Percentiles rank a stretch among this genome's conserved stretches.
These are phyloP conservation scores for Akanthomyces dipterigenus DNA, from an alignment of 2,329 filamentous ascomycete genomes.

Conservation along the genomic window DNA sequence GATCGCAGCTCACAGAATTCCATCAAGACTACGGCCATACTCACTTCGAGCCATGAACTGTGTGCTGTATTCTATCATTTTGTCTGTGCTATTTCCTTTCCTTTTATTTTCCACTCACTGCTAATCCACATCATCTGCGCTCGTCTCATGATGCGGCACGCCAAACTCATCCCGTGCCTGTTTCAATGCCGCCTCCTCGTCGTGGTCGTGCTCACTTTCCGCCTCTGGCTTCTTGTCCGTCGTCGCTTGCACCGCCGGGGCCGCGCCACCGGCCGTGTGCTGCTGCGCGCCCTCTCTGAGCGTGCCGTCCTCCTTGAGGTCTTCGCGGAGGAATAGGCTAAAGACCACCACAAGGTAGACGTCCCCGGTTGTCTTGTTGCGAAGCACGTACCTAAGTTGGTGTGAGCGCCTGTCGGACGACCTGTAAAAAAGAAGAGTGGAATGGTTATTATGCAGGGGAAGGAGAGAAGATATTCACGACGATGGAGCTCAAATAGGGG, in stretches of 20 bases:
- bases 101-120: not conserved
- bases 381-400: slow-evolving; percentile 84
- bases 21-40: not conserved
- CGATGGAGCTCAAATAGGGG: not conserved
- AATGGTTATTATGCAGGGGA: slow-evolving; percentile 16
- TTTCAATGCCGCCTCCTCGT: slow-evolving; percentile 31
- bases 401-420: slow-evolving; percentile 59
- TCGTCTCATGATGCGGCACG: slow-evolving; percentile 24
- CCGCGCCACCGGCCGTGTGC: slow-evolving; percentile 14
- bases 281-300: slow-evolving; percentile 38
- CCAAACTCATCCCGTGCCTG: slow-evolving; percentile 32
- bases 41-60: not conserved
- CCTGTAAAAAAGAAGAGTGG: slow-evolving; percentile 9
- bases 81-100: not conserved
- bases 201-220: slow-evolving; percentile 20
- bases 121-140: slow-evolving; percentile 39
- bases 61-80: not conserved
- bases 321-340: slow-evolving; percentile 63
- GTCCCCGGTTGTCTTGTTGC: slow-evolving; percentile 66
- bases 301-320: slow-evolving; percentile 52
- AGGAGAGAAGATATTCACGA: slow-evolving; percentile 13
- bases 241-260: not conserved
- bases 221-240: not conserved
- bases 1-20: not conserved
- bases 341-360: slow-evolving; percentile 79